Conservation (phyloP, 305 asterid species). For the Plantago lanceolata region DNA sequence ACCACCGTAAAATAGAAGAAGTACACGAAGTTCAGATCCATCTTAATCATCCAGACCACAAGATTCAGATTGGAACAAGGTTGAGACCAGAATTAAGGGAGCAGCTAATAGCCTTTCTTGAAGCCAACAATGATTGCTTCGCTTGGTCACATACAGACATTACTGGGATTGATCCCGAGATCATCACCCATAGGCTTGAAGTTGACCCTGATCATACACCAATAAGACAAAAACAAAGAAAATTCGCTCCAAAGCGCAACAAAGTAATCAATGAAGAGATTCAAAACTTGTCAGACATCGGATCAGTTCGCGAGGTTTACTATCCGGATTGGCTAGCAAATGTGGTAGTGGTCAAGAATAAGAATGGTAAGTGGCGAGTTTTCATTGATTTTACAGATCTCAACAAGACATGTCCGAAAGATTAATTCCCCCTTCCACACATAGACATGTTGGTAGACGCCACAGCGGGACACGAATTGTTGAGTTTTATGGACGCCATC, state of each 20-base stretch:
- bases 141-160: background rate
- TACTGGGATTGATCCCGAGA: background rate
- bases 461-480: background rate
- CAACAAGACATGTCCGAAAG: background rate
- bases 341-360: background rate
- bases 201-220: background rate
- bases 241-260: background rate
- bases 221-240: background rate
- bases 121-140: background rate
- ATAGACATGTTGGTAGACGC: slow-evolving; percentile 5
- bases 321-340: background rate
- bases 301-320: background rate
- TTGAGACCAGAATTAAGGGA: background rate
- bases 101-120: background rate
- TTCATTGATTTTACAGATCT: background rate
- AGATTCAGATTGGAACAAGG: background rate
- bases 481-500: background rate
- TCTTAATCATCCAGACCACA: background rate
- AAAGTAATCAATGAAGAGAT: background rate
- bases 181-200: background rate
- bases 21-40: too few species aligned
- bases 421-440: background rate
- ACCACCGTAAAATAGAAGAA: too few species aligned
- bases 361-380: background rate
- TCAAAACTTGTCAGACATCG: background rate